These are phyloP conservation scores for Oryza nivara DNA, from an alignment of 176 grass and related monocot genomes.

Conservation along the genomic window DNA sequence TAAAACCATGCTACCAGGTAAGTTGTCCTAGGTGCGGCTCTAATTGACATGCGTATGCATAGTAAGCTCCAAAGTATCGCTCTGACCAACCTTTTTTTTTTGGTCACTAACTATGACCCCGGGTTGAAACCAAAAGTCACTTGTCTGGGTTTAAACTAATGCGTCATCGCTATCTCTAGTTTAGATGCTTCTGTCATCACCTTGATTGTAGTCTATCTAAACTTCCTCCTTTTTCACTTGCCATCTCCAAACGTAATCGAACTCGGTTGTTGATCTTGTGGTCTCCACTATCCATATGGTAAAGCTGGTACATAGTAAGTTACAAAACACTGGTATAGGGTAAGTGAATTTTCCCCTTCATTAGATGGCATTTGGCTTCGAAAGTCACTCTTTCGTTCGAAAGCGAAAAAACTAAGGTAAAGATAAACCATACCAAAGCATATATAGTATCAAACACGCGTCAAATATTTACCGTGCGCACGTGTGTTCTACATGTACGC, in stretches of 20 bases:
- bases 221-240: not conserved
- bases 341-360: not conserved
- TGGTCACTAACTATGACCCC: not conserved
- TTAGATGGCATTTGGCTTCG: not conserved
- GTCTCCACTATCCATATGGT: not conserved
- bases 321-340: not conserved
- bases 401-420: not conserved
- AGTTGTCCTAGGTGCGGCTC: not conserved
- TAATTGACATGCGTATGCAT: not conserved
- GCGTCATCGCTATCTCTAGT: not conserved
- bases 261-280: not conserved
- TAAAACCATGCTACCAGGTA: not conserved
- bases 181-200: not conserved
- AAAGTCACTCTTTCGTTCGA: not conserved
- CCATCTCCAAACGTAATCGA: not conserved
- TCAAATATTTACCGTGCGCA: too few species aligned
- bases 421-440: too few species aligned
- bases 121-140: not conserved
- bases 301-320: not conserved
- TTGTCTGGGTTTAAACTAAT: not conserved
- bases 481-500: too few species aligned
- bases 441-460: too few species aligned
- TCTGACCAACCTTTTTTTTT: not conserved
- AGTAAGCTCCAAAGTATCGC: not conserved
- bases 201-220: not conserved